These are phyloP conservation scores for Blepharisma stoltei DNA, from an alignment of 73 alveolate genomes.

Conservation along the genomic window DNA sequence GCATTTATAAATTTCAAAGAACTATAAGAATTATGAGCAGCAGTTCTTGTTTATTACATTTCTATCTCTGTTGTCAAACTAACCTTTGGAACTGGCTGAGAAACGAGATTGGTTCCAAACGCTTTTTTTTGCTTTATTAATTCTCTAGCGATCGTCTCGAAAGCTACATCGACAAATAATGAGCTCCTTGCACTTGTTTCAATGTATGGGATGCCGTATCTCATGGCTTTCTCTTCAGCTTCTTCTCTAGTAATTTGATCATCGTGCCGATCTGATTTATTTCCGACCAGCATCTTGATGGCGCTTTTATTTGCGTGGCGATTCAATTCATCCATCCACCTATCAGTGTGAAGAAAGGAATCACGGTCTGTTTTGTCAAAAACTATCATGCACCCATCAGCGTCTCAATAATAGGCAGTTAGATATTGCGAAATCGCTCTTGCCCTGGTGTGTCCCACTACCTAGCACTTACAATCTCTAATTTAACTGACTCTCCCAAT, in stretches of 20 bases:
- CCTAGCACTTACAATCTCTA: constrained; percentile 62
- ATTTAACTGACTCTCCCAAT: no score
- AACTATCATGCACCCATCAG: constrained; percentile 26
- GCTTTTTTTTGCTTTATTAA: no score
- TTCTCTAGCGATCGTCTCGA: no score
- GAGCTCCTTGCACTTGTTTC: background rate
- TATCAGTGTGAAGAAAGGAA: background rate
- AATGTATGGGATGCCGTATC: background rate
- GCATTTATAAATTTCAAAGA: background rate
- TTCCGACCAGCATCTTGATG: constrained; percentile 42
- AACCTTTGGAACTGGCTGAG: no score
- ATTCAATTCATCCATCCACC: constrained; percentile 50
- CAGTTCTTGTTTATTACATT: no score
- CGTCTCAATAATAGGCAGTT: constrained; percentile 29
- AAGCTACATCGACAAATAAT: no score
- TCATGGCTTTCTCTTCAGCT: constrained; percentile 38
- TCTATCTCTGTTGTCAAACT: no score
- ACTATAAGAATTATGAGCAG: no score
- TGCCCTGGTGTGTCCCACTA: constrained; percentile 33
- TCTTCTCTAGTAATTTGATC: constrained; percentile 34
- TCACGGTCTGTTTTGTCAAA: constrained; percentile 33
- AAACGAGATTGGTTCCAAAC: no score
- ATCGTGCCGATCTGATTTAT: constrained; percentile 42
- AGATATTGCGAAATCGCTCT: constrained; percentile 31
- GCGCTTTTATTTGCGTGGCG: constrained; percentile 41